Evolutionary conservation across 345 rosid genomes (phyloP).

Genomic region (Salix purpurea): DNA sequence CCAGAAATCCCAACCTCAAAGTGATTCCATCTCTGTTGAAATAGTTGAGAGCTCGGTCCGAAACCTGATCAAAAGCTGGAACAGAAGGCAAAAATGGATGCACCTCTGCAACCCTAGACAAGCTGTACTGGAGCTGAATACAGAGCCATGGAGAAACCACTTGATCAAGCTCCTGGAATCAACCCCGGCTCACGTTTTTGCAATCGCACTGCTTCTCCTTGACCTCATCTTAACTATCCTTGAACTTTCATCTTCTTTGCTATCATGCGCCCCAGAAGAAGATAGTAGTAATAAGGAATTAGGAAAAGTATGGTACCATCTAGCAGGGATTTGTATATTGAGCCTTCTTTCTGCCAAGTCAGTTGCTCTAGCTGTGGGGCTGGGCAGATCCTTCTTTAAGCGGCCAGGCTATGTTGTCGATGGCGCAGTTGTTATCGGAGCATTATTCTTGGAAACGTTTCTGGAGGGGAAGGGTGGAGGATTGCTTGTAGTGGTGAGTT

Average conservation of each 20-base stretch:
- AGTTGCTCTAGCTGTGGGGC: slow-evolving; percentile 33
- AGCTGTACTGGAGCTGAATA: background rate
- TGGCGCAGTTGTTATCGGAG: slow-evolving; percentile 43
- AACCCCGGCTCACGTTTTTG: slow-evolving; percentile 26
- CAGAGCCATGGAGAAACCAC: slow-evolving; percentile 43
- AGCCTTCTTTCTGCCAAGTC: slow-evolving; percentile 45
- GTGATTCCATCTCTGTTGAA: slow-evolving; percentile 29
- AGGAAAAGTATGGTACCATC: slow-evolving; percentile 44
- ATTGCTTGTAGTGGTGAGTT: slow-evolving; percentile 55
- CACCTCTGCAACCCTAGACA: slow-evolving; percentile 19
- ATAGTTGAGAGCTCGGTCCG: slow-evolving; percentile 38
- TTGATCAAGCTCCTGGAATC: slow-evolving; percentile 45
- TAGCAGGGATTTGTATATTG: slow-evolving; percentile 56
- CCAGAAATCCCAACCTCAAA: background rate
- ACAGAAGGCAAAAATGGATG: slow-evolving; percentile 50
- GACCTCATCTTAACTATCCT: slow-evolving; percentile 52
- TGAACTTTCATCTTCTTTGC: slow-evolving; percentile 53
- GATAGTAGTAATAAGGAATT: background rate
- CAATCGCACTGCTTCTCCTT: slow-evolving; percentile 44
- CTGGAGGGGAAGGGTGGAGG: slow-evolving; percentile 58
- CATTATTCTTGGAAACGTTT: slow-evolving; percentile 46
- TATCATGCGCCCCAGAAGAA: slow-evolving; percentile 29
- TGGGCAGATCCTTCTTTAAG: slow-evolving; percentile 41
- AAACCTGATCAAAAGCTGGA: slow-evolving; percentile 43
- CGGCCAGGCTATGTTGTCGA: slow-evolving; percentile 54